Evolutionary conservation across 257 asterid genomes (phyloP), one percentile per base, ranked within the genome.

Genomic region (Solanum commersonii): DNA sequence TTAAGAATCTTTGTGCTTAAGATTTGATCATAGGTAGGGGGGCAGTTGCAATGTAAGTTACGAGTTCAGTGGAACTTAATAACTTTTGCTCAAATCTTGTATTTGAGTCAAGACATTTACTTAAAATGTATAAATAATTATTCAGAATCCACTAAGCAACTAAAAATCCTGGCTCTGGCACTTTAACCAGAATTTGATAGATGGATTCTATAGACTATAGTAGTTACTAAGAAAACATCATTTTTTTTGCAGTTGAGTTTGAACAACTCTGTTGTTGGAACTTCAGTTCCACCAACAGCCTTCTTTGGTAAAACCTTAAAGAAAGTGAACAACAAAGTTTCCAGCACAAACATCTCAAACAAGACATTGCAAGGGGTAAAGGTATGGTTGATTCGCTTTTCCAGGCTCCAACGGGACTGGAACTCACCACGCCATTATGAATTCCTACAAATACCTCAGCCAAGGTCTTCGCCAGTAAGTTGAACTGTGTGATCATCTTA

Each of bases 331-430:
- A 79, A 84, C 33, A 90, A 65, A 85, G 86, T 63, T 52, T 33
- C 29, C 74, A 31, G 65, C 49, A 79, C 70, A 29, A 49, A 42
- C 59, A 22, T 68, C 84, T 37, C 88, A 22, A 68, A 87, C 25
- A 38, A 86, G 72, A 92, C 74, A 92, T 92, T 46, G n/a, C 94
- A 4, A 87, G 94, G 84, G 92, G 94, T 9, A 92, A 92, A 63
- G 92, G 94, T 82, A 88, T 89, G 94, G 92, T 88, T 40, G 92
- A 92, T 59, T 44, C 89, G 6, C 94, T 92, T 87, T 90, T 90
- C 87, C 91, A 92, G 71, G 94, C 94, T 87, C 94, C 94, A 11
- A 92, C 35, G 72, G 94, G 91, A n/a, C 72, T 35, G 92, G 94
- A 0, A 92, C 92, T 49, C 94, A 92, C 52, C 79, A 89, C 4